These are phyloP conservation scores for Phytophthora crassamura DNA, from an alignment of 352 stramenopile species.

Conservation along the genomic window DNA sequence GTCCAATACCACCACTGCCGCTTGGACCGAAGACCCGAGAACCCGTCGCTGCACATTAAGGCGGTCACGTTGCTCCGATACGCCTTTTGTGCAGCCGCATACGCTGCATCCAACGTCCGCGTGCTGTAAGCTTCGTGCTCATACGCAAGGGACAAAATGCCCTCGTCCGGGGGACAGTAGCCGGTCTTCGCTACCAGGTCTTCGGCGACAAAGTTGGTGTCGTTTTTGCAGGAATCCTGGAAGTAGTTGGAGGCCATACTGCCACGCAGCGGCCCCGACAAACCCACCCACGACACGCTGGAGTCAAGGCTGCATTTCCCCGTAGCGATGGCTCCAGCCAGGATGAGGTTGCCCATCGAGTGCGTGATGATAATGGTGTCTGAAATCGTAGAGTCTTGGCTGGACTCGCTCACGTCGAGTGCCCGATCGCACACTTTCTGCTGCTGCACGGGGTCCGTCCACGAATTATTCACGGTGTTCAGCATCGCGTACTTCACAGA, in stretches of 20 bases:
- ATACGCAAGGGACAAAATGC: conserved; percentile 44
- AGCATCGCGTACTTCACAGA: conserved; percentile 41
- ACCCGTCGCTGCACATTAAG: conserved; percentile 47
- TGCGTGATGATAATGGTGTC: conserved; percentile 53
- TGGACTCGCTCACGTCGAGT: conserved; percentile 28
- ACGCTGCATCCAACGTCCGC: conserved; percentile 27
- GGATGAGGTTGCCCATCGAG: conserved; percentile 50
- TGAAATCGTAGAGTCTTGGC: conserved; percentile 22
- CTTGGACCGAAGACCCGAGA: conserved; percentile 40
- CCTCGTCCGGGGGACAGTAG: conserved; percentile 30
- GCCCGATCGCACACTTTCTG: conserved; percentile 41
- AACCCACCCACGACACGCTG: conserved; percentile 41
- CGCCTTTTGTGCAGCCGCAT: conserved; percentile 39
- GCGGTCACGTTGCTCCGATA: conserved; percentile 41
- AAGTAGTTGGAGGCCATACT: conserved; percentile 56
- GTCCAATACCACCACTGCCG: conserved; percentile 31
- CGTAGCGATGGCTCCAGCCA: conserved; percentile 38
- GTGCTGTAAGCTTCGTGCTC: conserved; percentile 36
- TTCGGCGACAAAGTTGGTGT: conserved; percentile 27
- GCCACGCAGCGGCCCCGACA: conserved; percentile 44
- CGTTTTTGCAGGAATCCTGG: conserved; percentile 42
- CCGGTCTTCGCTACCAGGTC: conserved; percentile 30
- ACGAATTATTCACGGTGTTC: conserved; percentile 43
- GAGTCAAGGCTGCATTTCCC: conserved; percentile 29
- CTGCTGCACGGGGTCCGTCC: conserved; percentile 40